Conservation (phyloP, 148 eudicot genomes). For the Vaccinium darrowii region DNA sequence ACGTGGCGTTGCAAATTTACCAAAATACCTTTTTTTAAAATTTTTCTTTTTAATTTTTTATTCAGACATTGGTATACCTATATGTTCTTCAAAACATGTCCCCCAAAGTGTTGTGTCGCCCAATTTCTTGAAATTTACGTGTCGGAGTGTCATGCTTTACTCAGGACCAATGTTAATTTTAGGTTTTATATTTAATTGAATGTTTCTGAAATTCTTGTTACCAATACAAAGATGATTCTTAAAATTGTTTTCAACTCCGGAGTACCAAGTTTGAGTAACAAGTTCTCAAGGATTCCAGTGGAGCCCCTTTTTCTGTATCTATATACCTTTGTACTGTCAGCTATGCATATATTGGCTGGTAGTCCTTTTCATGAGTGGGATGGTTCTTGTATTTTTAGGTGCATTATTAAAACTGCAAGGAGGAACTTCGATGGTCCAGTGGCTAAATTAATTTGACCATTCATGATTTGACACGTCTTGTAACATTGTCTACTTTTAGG, state of each 20-base stretch:
- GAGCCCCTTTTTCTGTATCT: not conserved
- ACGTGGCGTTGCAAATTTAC: no score
- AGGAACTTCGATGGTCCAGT: conserved; percentile 8
- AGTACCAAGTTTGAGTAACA: not conserved
- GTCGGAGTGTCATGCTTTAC: not conserved
- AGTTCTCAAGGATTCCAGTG: not conserved
- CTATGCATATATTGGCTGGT: not conserved
- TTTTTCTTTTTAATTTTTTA: no score
- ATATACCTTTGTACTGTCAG: not conserved
- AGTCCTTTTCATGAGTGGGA: conserved; percentile 18
- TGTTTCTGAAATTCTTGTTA: not conserved
- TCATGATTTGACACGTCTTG: conserved; percentile 13
- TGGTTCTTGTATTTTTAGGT: conserved; percentile 19
- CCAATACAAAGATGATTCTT: not conserved
- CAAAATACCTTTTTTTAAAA: no score
- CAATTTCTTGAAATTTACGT: no score
- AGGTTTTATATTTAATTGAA: not conserved
- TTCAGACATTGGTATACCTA: no score
- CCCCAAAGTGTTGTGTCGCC: no score
- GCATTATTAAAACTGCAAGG: conserved; percentile 14
- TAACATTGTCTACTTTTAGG: not conserved
- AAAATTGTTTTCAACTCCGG: not conserved
- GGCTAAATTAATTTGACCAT: not conserved
- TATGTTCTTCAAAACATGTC: no score
- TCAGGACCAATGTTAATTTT: not conserved